Percentiles rank a stretch among this genome's conserved stretches.
These are phyloP conservation scores for Voacanga thouarsii DNA, from an alignment of 257 asterid genomes.

Conservation along the genomic window DNA sequence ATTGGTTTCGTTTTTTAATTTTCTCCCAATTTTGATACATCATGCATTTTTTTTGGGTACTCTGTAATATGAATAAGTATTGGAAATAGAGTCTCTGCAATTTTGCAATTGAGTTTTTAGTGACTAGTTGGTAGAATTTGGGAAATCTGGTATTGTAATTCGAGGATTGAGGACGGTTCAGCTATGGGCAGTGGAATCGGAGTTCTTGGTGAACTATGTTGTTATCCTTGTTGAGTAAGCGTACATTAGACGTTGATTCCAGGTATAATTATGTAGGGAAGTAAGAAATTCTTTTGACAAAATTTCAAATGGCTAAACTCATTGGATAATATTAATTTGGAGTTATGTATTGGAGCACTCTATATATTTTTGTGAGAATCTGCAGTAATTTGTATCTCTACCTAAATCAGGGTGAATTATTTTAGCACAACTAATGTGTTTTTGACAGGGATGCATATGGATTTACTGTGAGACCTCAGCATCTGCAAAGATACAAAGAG, in stretches of 20 bases:
- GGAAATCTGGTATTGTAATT: slow-evolving; percentile 31
- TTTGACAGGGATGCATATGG: slow-evolving; percentile 93
- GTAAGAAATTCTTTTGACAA: background rate
- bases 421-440: background rate
- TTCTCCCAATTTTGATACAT: background rate
- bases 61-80: background rate
- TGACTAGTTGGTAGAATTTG: background rate
- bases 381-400: background rate
- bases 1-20: too few relatives aligned
- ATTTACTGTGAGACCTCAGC: slow-evolving; percentile 96
- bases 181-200: slow-evolving; percentile 61
- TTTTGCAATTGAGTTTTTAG: background rate
- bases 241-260: slow-evolving; percentile 77
- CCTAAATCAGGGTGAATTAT: background rate
- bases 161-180: slow-evolving; percentile 26
- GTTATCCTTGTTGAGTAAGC: slow-evolving; percentile 98
- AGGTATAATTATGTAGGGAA: slow-evolving; percentile 44
- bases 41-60: too few relatives aligned
- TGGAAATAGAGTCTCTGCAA: background rate
- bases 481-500: slow-evolving; percentile 67
- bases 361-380: background rate
- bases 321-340: background rate
- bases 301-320: slow-evolving; percentile 4
- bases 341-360: background rate
- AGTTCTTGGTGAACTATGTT: slow-evolving; percentile 65